Evolutionary conservation across 1,284 basidiomycete genomes (phyloP), one percentile per base, ranked within the genome.

Genomic region (Mycena citricolor): DNA sequence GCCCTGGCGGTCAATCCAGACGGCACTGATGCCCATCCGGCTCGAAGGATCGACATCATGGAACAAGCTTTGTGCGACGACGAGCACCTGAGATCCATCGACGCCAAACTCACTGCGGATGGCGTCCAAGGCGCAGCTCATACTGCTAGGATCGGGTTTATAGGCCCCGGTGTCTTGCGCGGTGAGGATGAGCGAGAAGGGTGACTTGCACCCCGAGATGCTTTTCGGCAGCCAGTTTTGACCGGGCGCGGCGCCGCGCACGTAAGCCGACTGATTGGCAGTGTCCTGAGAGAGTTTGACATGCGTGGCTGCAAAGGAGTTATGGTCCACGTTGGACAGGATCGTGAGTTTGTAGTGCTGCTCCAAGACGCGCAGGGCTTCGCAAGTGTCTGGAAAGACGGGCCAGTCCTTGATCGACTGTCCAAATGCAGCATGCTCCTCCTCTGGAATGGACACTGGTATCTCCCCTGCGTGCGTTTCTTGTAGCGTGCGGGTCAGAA

Each of bases 281-380:
- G 56, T 59, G 20, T 57, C 69, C 41, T 67, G 73, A 52, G 69
- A 74, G n/a, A 88, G 73, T 35, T 71, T 67, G n/a, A 62, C 61
- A 31, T 79, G 79, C 1, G 84, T 86, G 52, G 71, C 65, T 3
- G 71, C 64, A 60, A 86, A 86, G 26, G 81, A 83, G 13, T 58
- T 55, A 41, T 74, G 72, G 55, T 89, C 86, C 54, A 88, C 81
- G 62, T 89, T 88, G 50, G 84, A 86, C 26, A 88, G 70, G 2
- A 86, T 81, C 41, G 80, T 69, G 47, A 88, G 79, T 48, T 79
- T 80, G 65, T 77, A 87, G 56, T 74, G 70, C 47, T 71, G 69
- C 24, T 82, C 71, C 40, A 88, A 74, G 31, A 66, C 62, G 30
- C 67, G 69, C 4, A 89, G 75, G 0, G 84, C 85, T 13, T 65